Evolutionary conservation across 306 rosid species (phyloP).

Genomic region (Citrullus mucosospermus): DNA sequence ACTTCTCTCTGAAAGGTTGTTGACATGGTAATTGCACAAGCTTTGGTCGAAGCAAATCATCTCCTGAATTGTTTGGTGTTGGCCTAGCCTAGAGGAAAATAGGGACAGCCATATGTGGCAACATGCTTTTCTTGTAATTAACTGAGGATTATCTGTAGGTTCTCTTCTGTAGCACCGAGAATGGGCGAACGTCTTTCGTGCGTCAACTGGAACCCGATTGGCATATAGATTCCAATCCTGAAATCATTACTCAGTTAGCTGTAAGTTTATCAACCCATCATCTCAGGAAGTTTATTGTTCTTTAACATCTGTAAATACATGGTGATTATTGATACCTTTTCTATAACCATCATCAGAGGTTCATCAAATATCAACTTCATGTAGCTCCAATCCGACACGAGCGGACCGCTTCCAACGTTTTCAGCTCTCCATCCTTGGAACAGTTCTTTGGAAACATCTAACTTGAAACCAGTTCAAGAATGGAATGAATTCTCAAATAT

Average conservation of each 20-base stretch:
- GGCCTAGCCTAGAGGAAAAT: neutral
- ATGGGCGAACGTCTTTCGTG: slow-evolving; percentile 80
- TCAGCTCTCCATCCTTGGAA: slow-evolving; percentile 72
- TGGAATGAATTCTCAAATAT: slow-evolving; percentile 8
- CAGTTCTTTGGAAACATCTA: slow-evolving; percentile 75
- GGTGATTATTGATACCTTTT: slow-evolving; percentile 17
- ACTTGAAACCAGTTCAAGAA: slow-evolving; percentile 20
- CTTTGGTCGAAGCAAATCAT: neutral
- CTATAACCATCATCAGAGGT: slow-evolving; percentile 52
- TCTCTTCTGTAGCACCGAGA: slow-evolving; percentile 81
- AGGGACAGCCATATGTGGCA: neutral
- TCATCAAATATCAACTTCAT: slow-evolving; percentile 87
- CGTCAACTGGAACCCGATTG: slow-evolving; percentile 97
- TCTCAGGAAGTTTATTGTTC: neutral
- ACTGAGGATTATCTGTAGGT: slow-evolving; percentile 33
- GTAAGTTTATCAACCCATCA: slow-evolving; percentile 29
- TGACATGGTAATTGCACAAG: neutral
- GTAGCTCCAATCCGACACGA: slow-evolving; percentile 49
- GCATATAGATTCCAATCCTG: slow-evolving; percentile 85
- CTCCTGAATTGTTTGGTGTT: neutral
- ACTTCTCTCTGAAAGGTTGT: neutral
- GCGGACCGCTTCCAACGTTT: slow-evolving; percentile 55
- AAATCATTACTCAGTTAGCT: slow-evolving; percentile 63
- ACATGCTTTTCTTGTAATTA: neutral
- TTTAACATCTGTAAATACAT: neutral